These are phyloP conservation scores for Onygenales sp. DNA, from an alignment of 2,329 filamentous ascomycete species.

Conservation along the genomic window DNA sequence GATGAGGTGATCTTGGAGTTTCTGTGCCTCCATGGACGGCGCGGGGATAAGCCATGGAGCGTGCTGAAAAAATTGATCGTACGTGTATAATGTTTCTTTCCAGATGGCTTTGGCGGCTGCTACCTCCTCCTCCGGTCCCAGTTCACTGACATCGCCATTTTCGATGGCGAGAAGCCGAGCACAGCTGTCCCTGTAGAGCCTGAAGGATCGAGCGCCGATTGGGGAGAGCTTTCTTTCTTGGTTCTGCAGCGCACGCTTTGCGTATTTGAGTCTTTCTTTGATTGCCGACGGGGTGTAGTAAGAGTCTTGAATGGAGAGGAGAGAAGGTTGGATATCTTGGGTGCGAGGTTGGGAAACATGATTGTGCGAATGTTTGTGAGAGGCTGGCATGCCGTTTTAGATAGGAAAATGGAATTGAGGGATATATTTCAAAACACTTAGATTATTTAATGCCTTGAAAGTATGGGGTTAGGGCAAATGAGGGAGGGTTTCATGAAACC, in stretches of 20 bases:
- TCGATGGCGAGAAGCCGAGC: neutral
- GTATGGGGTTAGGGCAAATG: too few species aligned
- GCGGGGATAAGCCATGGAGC: neutral
- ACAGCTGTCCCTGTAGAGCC: neutral
- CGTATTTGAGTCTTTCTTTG: neutral
- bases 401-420: too few species aligned
- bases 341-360: neutral
- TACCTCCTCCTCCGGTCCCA: neutral
- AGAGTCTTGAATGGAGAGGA: neutral
- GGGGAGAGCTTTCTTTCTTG: neutral
- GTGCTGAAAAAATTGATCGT: neutral
- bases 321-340: neutral
- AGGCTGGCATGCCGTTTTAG: too few species aligned
- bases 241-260: neutral
- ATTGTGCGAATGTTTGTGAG: too few species aligned
- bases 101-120: neutral
- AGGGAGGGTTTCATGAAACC: too few species aligned
- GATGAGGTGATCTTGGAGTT: neutral
- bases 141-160: neutral
- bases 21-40: neutral
- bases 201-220: neutral
- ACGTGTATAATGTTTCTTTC: neutral
- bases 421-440: too few species aligned
- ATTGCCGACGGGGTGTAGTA: neutral
- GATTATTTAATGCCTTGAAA: too few species aligned